These are phyloP conservation scores for Xylaria scruposa DNA, from an alignment of 495 filamentous ascomycete genomes.

Conservation along the genomic window DNA sequence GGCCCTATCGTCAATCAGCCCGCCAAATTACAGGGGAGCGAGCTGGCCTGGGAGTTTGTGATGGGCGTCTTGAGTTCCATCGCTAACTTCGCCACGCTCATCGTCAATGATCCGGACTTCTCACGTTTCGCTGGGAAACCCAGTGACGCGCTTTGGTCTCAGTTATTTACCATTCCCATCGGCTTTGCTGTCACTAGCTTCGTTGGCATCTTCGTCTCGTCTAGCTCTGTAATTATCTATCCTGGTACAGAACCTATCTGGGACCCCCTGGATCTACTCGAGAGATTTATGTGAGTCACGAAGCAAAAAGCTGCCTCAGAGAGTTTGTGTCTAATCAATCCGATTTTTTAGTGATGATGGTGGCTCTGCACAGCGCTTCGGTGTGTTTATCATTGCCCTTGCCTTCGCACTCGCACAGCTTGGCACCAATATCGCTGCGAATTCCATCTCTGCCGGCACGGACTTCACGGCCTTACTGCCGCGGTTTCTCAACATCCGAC, in stretches of 20 bases:
- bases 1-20: slow-evolving; percentile 84
- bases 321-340: slow-evolving; percentile 9
- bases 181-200: slow-evolving; percentile 90
- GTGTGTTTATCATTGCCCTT: slow-evolving; percentile 83
- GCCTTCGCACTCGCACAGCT: slow-evolving; percentile 89
- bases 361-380: slow-evolving; percentile 77
- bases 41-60: slow-evolving; percentile 81
- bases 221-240: slow-evolving; percentile 80
- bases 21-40: slow-evolving; percentile 66
- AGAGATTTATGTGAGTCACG: slow-evolving; percentile 63
- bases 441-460: slow-evolving; percentile 87
- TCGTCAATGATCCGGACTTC: slow-evolving; percentile 89
- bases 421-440: slow-evolving; percentile 93
- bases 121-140: slow-evolving; percentile 84
- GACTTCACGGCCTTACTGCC: slow-evolving; percentile 92
- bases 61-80: slow-evolving; percentile 87
- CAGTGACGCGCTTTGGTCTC: slow-evolving; percentile 85
- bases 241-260: slow-evolving; percentile 72
- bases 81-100: slow-evolving; percentile 90
- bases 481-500: slow-evolving; percentile 84
- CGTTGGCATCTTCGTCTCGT: slow-evolving; percentile 93
- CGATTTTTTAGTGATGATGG: slow-evolving; percentile 57
- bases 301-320: slow-evolving; percentile 25
- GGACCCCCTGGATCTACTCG: slow-evolving; percentile 83
- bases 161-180: slow-evolving; percentile 83